Conservation (phyloP, 2,329 filamentous ascomycete species). For the Rhinocladiella mackenziei region DNA sequence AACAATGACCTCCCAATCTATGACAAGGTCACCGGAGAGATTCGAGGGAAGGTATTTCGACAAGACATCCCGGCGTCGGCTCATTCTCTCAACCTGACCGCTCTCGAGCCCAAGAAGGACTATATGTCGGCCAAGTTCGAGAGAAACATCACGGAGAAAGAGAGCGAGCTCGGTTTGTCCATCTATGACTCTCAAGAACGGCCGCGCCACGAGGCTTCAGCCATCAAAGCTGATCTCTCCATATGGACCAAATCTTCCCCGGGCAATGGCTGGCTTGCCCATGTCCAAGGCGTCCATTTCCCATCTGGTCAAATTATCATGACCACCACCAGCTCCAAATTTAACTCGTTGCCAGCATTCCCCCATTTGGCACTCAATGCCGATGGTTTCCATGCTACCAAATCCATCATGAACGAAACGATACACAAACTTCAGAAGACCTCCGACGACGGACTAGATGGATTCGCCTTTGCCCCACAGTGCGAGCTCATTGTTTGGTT, state of each 20-base stretch:
- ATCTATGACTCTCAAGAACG: constrained; percentile 54
- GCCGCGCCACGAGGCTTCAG: constrained; percentile 31
- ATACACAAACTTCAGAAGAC: constrained; percentile 54
- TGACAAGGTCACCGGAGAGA: constrained; percentile 71
- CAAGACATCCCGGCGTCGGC: constrained; percentile 46
- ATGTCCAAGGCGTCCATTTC: constrained; percentile 81
- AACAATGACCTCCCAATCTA: constrained; percentile 57
- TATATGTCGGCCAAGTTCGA: constrained; percentile 67
- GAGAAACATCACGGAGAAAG: constrained; percentile 72
- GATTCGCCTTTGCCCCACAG: constrained; percentile 55
- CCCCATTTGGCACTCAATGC: constrained; percentile 71
- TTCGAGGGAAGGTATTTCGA: constrained; percentile 72
- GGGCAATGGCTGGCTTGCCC: constrained; percentile 74
- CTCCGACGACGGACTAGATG: constrained; percentile 54
- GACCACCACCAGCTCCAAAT: constrained; percentile 89
- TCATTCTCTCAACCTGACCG: constrained; percentile 60
- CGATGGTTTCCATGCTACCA: constrained; percentile 55
- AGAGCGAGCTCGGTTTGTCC: constrained; percentile 66
- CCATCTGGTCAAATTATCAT: constrained; percentile 74
- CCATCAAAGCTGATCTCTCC: constrained; percentile 64
- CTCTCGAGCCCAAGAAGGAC: constrained; percentile 60
- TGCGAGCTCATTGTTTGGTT: constrained; percentile 89
- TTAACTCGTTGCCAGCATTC: constrained; percentile 82
- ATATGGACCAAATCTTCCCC: constrained; percentile 67
- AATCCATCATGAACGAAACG: constrained; percentile 66